Percentiles rank a stretch among this genome's conserved stretches.
Conservation (phyloP, 306 rosid species). For the Begonia masoniana region DNA sequence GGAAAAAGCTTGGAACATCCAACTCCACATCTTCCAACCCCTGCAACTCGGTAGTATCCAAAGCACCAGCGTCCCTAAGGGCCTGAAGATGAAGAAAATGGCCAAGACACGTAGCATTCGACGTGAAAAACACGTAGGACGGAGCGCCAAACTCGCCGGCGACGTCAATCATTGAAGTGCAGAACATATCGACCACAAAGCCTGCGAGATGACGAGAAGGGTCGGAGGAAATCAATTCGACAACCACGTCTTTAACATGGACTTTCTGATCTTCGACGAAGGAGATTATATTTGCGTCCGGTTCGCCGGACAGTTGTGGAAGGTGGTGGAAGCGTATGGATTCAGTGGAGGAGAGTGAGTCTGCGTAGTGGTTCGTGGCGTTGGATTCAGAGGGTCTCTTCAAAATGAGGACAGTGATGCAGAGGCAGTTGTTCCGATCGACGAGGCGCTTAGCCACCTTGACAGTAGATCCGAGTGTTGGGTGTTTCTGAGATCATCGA, state of each 20-base stretch:
- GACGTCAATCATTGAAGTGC: slow-evolving; percentile 19
- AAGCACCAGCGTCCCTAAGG: background rate
- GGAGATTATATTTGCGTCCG: background rate
- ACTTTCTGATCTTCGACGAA: background rate
- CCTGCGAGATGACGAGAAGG: slow-evolving; percentile 10
- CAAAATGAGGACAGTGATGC: slow-evolving; percentile 6
- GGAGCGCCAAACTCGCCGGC: slow-evolving; percentile 17
- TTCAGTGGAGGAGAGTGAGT: background rate
- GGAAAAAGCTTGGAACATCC: slow-evolving; percentile 1
- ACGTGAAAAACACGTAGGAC: slow-evolving; percentile 8
- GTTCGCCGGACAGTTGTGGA: background rate
- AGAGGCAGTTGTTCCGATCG: slow-evolving; percentile 1
- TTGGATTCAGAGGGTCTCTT: background rate
- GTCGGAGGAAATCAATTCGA: background rate
- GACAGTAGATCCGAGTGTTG: slow-evolving; percentile 4
- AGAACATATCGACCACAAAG: slow-evolving; percentile 20
- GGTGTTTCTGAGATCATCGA: too few relatives aligned
- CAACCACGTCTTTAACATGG: background rate
- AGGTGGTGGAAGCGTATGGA: background rate
- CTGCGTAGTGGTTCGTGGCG: background rate
- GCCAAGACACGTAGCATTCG: background rate
- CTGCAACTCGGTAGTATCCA: background rate
- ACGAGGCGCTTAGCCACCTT: slow-evolving; percentile 10
- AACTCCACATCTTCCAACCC: background rate
- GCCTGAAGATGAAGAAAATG: slow-evolving; percentile 10